A percentile compares a stretch with the other conserved stretches of the same genome.
These are phyloP conservation scores for Litsea cubeba DNA, from an alignment of 164 flowering plant species.

Conservation along the genomic window DNA sequence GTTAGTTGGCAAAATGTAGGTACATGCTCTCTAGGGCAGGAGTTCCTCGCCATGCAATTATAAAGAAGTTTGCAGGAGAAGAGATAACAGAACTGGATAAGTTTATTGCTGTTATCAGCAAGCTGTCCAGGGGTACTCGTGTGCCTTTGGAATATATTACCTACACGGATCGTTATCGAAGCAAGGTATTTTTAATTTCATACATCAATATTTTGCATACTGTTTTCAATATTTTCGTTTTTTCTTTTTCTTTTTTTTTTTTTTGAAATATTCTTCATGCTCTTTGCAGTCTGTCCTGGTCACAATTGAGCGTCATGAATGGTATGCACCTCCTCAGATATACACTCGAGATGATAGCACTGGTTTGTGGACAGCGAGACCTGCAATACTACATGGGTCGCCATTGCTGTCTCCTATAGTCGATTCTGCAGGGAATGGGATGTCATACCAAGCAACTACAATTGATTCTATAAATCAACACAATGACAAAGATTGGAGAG, in stretches of 20 bases:
- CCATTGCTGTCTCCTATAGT: constrained; percentile 24
- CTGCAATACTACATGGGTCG: constrained; percentile 48
- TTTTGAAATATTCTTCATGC: not conserved
- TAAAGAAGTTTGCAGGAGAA: constrained; percentile 85
- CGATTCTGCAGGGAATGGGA: constrained; percentile 18
- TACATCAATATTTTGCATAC: not conserved
- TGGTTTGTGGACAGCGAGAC: constrained; percentile 72
- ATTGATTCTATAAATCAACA: constrained; percentile 32
- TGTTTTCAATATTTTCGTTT: not conserved
- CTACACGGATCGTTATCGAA: constrained; percentile 78
- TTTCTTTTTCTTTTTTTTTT: not conserved
- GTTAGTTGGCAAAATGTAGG: constrained; percentile 34
- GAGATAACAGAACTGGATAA: constrained; percentile 69
- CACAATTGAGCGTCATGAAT: constrained; percentile 90
- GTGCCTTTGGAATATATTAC: constrained; percentile 86
- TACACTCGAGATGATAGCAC: constrained; percentile 80
- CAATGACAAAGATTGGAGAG: constrained; percentile 31
- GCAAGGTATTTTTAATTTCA: constrained; percentile 50
- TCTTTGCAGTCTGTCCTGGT: constrained; percentile 84
- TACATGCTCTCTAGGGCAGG: constrained; percentile 94
- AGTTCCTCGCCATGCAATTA: constrained; percentile 93
- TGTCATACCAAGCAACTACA: constrained; percentile 15
- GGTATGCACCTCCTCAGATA: constrained; percentile 91
- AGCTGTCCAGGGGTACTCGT: constrained; percentile 79
- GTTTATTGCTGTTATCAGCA: constrained; percentile 50